These are phyloP conservation scores for Boletus coffeatus DNA, from an alignment of 1,284 basidiomycete genomes.

Conservation along the genomic window DNA sequence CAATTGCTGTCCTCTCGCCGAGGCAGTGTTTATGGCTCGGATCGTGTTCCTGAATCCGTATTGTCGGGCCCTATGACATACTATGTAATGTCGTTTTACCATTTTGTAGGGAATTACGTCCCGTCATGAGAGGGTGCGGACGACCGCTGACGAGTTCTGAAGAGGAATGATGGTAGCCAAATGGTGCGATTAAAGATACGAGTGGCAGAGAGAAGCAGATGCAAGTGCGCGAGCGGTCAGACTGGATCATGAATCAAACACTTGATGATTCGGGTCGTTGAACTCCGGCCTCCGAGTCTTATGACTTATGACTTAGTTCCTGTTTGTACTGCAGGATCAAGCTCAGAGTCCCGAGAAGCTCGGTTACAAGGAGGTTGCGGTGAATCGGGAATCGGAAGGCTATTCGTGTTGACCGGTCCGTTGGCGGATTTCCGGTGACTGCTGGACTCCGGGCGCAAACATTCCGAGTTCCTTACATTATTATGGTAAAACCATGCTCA, in stretches of 20 bases:
- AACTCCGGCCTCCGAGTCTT: background rate
- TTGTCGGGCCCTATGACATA: background rate
- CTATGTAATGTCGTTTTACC: background rate
- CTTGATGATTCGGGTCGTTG: background rate
- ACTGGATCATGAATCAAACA: background rate
- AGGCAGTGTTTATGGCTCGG: background rate
- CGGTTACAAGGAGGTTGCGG: background rate
- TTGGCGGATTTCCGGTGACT: background rate
- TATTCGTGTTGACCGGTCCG: background rate
- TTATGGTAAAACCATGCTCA: background rate
- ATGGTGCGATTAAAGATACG: background rate
- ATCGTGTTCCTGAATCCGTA: background rate
- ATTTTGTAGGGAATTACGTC: background rate
- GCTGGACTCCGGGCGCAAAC: background rate
- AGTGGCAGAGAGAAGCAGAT: no score
- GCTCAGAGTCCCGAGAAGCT: background rate
- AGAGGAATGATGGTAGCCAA: background rate
- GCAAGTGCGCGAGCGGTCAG: background rate
- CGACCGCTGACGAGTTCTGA: background rate
- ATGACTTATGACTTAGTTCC: background rate
- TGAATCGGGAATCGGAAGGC: background rate
- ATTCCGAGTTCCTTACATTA: background rate
- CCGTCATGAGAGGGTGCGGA: background rate
- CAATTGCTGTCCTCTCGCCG: background rate
- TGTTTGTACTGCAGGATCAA: background rate